Evolutionary conservation across 352 stramenopile species (phyloP).

Genomic region (Phytophthora sp.): DNA sequence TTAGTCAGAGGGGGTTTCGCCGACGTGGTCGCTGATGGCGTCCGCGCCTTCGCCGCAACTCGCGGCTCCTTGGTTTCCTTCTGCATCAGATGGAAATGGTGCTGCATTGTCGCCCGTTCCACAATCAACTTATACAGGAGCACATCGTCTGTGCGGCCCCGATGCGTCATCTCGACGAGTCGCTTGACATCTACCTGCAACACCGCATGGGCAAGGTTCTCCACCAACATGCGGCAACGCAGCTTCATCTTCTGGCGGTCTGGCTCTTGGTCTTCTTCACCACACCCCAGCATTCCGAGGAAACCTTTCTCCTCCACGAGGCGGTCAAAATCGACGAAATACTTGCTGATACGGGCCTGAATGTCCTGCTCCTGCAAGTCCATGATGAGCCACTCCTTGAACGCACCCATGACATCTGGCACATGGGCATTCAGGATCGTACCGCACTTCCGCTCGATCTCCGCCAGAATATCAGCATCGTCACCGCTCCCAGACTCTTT

Average conservation of each 20-base stretch:
- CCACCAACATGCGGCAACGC: not conserved
- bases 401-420: not conserved
- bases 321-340: slow-evolving; percentile 2
- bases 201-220: not conserved
- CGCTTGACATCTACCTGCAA: not conserved
- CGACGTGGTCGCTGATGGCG: no score
- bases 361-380: not conserved
- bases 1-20: no score
- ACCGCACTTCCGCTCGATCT: not conserved
- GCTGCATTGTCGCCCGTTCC: not conserved
- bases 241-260: not conserved
- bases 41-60: no score
- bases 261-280: not conserved
- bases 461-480: not conserved
- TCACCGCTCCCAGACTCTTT: not conserved
- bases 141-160: not conserved
- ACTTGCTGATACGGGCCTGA: not conserved
- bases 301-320: slow-evolving; percentile 2
- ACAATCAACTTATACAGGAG: not conserved
- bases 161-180: not conserved
- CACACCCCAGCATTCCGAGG: not conserved
- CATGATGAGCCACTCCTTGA: not conserved
- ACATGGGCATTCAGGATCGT: not conserved
- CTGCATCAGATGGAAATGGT: no score
- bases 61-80: no score